Evolutionary conservation across 2,329 filamentous ascomycete species (phyloP).

Genomic region (Fusarium robinianum): DNA sequence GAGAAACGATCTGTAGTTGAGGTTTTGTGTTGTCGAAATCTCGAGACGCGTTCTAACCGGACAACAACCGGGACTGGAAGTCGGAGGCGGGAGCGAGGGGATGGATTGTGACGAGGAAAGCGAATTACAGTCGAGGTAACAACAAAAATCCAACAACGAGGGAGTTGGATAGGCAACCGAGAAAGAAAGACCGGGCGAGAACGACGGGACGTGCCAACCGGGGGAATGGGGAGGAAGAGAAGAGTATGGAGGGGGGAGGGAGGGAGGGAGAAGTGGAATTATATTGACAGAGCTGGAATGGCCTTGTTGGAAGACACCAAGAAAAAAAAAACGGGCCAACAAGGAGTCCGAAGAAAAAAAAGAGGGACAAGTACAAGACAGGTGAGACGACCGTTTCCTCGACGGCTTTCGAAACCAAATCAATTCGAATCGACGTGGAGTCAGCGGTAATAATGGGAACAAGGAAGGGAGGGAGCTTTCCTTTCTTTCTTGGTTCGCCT

Average conservation of each 20-base stretch:
- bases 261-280: conserved; percentile 23
- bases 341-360: too few species aligned
- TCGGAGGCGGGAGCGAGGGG: conserved; percentile 26
- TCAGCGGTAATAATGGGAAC: conserved; percentile 21
- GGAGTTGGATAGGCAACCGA: conserved; percentile 40
- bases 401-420: conserved; percentile 1
- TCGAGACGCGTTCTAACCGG: conserved; percentile 3
- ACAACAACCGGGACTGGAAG: conserved; percentile 18
- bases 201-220: conserved; percentile 20
- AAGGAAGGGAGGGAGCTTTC: too few species aligned
- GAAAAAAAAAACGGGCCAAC: conserved; percentile 21
- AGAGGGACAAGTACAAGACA: conserved; percentile 1
- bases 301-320: too few species aligned
- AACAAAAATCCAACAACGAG: conserved; percentile 44
- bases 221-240: conserved; percentile 29
- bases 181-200: conserved; percentile 27
- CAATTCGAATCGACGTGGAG: conserved; percentile 4
- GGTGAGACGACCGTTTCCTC: too few species aligned
- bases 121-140: conserved; percentile 30
- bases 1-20: too few species aligned
- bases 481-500: too few species aligned
- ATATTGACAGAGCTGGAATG: conserved; percentile 30
- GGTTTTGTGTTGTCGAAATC: conserved; percentile 13
- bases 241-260: conserved; percentile 28
- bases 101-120: conserved; percentile 22